Evolutionary conservation across 345 rosid genomes (phyloP), one percentile per base, ranked within the genome.

Genomic region (Gossypium rotundifolium): DNA sequence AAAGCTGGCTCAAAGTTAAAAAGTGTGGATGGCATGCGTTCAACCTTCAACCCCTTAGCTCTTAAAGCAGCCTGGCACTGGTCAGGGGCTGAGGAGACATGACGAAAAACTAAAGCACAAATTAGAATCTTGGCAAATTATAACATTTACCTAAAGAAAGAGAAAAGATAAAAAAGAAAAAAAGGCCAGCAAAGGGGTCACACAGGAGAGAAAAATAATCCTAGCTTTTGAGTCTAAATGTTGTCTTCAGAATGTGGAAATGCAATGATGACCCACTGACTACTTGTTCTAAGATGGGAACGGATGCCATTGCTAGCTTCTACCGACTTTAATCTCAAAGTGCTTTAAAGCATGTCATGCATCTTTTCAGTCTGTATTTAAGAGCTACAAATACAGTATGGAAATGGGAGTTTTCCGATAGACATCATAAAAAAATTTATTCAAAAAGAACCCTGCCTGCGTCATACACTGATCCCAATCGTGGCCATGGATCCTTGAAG

Each of bases 261-360:
- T 27, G 60, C 23, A 69, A 69, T 69, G 58, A 69, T 69, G 59
- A 69, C 73, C 73, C 60, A 69, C 58, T 69, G 59, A 27, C 59
- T 49, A 45, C 33, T 51, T 69, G 70, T 20, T 65, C 53, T 42
- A 40, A 29, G 11, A 29, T 29, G 53, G 70, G 70, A 52, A 20
- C 29, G 9, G 23, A 38, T 64, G 59, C 59, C 23, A 55, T n/a
- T 53, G 46, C 48, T 64, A 18, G 70, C 44, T 65, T 29, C 52
- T n/a, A 18, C 13, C 18, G 17, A 65, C 69, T 46, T 65, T 18
- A 16, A 13, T 11, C 70, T 65, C 27, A 46, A 46, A 46, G 51
- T 46, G 4, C 51, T 46, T 46, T 46, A 45, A 11, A 11, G 51
- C 51, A 46, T 46, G 51, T 12, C 16, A 46, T 46, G 51, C 11